Conservation (phyloP, 352 stramenopile species). For the Globisporangium nagaii region DNA sequence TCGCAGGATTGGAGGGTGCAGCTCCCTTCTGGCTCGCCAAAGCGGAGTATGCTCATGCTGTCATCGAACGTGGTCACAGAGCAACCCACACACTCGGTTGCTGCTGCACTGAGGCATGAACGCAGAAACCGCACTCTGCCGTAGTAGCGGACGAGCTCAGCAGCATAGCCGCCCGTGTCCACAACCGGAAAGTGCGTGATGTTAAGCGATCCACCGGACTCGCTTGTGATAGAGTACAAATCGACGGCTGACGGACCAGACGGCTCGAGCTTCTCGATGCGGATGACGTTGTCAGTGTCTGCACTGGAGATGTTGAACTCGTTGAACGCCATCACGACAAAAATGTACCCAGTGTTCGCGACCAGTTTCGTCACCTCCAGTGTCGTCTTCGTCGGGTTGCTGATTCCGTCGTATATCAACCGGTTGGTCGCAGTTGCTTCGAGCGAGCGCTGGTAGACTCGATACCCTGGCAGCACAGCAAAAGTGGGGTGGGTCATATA, state of each 20-base stretch:
- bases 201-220: conserved; percentile 24
- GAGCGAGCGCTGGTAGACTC: conserved; percentile 12
- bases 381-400: conserved; percentile 7
- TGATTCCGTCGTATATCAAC: conserved; percentile 22
- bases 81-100: conserved; percentile 19
- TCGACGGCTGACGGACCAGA: conserved; percentile 18
- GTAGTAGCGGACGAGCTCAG: conserved; percentile 16
- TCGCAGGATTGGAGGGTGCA: conserved; percentile 13
- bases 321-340: conserved; percentile 34
- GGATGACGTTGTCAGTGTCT: conserved; percentile 13
- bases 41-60: neutral
- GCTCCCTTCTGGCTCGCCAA: neutral
- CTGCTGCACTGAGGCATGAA: conserved; percentile 14
- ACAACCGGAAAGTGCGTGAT: conserved; percentile 15
- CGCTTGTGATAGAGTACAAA: conserved; percentile 5
- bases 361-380: conserved; percentile 18
- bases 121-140: conserved; percentile 16
- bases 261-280: conserved; percentile 7
- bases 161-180: conserved; percentile 25
- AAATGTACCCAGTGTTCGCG: conserved; percentile 22
- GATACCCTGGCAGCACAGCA: conserved; percentile 17
- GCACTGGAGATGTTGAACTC: conserved; percentile 27
- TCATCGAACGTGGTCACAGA: neutral
- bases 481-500: neutral
- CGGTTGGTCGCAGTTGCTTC: neutral